Conservation (phyloP, 148 eudicot genomes). For the Cornus suecica region DNA sequence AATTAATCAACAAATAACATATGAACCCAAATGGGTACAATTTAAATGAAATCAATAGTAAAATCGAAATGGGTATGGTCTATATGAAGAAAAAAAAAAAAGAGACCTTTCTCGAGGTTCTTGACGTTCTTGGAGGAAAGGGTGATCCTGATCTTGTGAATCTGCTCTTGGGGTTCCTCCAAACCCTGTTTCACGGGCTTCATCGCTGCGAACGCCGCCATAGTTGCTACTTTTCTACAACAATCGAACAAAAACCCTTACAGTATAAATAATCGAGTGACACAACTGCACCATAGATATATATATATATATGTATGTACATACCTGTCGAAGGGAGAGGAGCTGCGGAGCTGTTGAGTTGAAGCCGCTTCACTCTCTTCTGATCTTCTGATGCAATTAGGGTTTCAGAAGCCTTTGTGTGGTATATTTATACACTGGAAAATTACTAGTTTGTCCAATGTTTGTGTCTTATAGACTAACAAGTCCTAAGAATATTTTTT, state of each 20-base stretch:
- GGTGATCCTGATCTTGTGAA: slow-evolving; percentile 89
- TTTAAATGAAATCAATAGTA: no score
- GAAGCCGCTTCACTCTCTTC: slow-evolving; percentile 3
- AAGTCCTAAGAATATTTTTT: no score
- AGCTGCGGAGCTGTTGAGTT: not conserved
- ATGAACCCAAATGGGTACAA: no score
- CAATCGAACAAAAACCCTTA: not conserved
- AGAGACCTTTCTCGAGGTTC: slow-evolving; percentile 91
- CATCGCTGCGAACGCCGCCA: slow-evolving; percentile 81
- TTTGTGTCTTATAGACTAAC: no score
- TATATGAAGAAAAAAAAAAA: not conserved
- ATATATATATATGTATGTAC: not conserved
- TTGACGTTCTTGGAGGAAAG: slow-evolving; percentile 89
- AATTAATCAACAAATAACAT: not conserved
- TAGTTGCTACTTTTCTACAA: slow-evolving; percentile 17
- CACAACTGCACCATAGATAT: no score
- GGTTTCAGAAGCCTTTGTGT: not conserved
- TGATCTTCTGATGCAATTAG: slow-evolving; percentile 5
- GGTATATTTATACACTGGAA: slow-evolving; percentile 12
- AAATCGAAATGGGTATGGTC: not conserved
- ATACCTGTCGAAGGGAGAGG: not conserved
- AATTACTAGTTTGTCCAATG: no score
- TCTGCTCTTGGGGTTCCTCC: slow-evolving; percentile 71
- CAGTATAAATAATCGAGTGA: not conserved
- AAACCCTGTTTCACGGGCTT: slow-evolving; percentile 69